These are phyloP conservation scores for Obba rivulosa DNA, from an alignment of 768 basidiomycete genomes.

Conservation along the genomic window DNA sequence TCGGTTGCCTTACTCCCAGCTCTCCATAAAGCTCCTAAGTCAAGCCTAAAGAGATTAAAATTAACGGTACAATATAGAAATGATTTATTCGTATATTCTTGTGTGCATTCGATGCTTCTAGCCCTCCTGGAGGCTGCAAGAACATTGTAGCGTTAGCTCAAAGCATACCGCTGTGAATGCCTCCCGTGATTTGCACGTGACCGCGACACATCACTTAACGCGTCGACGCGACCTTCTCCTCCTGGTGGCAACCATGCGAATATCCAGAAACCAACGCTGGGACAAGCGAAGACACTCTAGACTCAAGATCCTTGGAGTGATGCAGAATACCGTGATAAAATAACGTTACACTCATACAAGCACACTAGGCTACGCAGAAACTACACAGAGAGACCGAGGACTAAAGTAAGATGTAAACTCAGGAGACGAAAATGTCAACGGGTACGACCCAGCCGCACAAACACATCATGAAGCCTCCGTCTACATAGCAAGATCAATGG, in stretches of 20 bases:
- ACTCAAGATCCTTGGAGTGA: neutral
- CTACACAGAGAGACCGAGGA: neutral
- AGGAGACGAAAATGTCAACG: neutral
- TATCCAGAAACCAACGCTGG: no score
- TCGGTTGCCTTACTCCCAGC: no score
- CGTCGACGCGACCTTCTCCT: neutral
- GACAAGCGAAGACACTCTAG: neutral
- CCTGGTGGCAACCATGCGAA: no score
- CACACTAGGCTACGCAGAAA: neutral
- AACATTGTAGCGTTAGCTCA: no score
- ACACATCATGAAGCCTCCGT: neutral
- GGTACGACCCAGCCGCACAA: neutral
- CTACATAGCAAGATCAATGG: no score
- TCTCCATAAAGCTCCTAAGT: no score
- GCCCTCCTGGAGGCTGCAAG: no score
- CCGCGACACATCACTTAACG: neutral
- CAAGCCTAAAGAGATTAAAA: no score
- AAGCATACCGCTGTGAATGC: no score
- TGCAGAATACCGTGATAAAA: neutral
- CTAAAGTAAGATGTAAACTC: neutral
- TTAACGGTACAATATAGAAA: no score
- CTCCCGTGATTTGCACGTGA: neutral
- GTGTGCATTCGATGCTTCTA: no score
- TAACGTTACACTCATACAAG: neutral
- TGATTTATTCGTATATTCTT: no score